Evolutionary conservation across 495 filamentous ascomycete species (phyloP).

Genomic region (Tuber microsphaerosporum): DNA sequence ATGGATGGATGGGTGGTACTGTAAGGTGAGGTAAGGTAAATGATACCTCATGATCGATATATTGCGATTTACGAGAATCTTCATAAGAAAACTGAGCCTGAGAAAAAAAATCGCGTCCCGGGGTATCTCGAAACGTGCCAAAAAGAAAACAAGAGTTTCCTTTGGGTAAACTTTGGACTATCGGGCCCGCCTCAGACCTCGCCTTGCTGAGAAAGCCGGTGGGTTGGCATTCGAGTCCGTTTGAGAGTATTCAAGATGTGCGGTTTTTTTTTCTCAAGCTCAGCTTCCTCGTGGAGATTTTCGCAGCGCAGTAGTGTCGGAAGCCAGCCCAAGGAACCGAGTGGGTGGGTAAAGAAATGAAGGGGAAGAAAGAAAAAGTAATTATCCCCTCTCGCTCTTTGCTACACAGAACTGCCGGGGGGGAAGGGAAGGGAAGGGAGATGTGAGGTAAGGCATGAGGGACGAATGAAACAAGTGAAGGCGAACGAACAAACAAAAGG

Average conservation of each 20-base stretch:
- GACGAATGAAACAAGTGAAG: neutral
- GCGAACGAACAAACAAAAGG: neutral
- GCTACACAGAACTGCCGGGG: neutral
- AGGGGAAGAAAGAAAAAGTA: slow-evolving; percentile 2
- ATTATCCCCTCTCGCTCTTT: neutral
- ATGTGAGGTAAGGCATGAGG: neutral
- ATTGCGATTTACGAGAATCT: neutral
- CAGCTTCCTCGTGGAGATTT: neutral
- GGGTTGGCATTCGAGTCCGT: neutral
- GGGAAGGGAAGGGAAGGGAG: neutral
- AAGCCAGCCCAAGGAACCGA: neutral
- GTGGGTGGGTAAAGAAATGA: slow-evolving; percentile 6
- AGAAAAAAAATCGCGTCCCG: neutral
- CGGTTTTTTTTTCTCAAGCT: neutral
- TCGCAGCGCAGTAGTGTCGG: neutral
- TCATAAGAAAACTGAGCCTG: neutral
- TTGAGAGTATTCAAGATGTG: neutral
- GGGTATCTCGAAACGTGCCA: neutral
- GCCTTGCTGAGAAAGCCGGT: neutral
- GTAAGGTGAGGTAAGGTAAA: neutral
- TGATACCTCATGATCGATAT: slow-evolving; percentile 6
- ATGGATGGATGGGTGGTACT: neutral
- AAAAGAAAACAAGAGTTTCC: neutral
- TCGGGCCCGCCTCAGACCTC: neutral
- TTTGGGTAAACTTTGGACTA: neutral